Evolutionary conservation across 2,329 filamentous ascomycete genomes (phyloP), one percentile per base, ranked within the genome.

Genomic region (Phaeomoniella chlamydospora): DNA sequence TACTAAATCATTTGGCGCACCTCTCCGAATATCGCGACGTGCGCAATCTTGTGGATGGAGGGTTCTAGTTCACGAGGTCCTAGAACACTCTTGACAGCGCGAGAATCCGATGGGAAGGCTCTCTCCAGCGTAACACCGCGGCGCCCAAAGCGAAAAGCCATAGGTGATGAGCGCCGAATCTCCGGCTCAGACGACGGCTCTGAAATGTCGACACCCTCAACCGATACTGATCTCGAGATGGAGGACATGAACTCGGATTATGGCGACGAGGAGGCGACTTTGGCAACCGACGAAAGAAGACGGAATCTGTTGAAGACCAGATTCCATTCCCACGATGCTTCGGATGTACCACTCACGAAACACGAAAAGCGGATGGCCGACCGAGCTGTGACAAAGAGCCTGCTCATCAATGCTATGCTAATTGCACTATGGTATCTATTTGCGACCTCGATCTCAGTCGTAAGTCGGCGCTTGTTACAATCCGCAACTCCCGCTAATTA

Each of bases 341-440:
- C 65, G 26, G 69, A 71, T 39, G 65, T 66, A 45, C 70, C 62
- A 33, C 62, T 80, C 31, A 75, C 77, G n/a, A 69, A 70, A 30
- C 82, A 88, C 36, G 46, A 47, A 60, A 76, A 76, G 58, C 78
- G 76, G 49, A 63, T 84, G 51, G 84, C 83, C 4, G 80, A 90
- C 59, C 71, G 76, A 53, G 77, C 70, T 48, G 72, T 96, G 29
- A 43, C 84, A 34, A 77, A 65, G 53, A 76, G 68, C 39, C 62
- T 87, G 37, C 54, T 78, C 39, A 63, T 87, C 51, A 94, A 96
- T 56, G 71, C 68, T n/a, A 50, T 70, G n/a, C 63, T 98, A 45
- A 94, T 96, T 44, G 70, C 72, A 15, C 59, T 92, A 43, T 98
- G 90, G 88, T 90, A 83, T 54, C 62, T 86, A 29, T 96, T 96